Evolutionary conservation across 2,329 filamentous ascomycete species (phyloP).

Genomic region (Pyrenochaeta sp.): DNA sequence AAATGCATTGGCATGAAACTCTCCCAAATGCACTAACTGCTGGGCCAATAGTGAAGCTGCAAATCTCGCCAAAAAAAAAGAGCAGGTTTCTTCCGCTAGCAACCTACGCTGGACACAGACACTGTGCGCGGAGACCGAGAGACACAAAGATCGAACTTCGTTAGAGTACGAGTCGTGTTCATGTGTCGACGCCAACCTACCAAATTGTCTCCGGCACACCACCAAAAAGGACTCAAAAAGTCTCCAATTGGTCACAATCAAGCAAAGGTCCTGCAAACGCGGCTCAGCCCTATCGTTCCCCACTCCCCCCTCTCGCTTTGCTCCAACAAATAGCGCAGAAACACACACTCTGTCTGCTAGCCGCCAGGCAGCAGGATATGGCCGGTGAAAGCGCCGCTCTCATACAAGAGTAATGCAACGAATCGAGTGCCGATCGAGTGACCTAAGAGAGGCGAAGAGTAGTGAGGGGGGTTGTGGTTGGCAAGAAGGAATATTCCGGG

Average conservation of each 20-base stretch:
- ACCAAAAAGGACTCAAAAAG: constrained; percentile 6
- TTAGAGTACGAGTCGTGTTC: neutral
- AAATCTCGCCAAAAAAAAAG: neutral
- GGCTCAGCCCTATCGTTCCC: constrained; percentile 10
- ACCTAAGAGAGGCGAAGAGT: too few species aligned
- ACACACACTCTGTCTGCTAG: neutral
- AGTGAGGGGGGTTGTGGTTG: neutral
- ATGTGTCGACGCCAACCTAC: neutral
- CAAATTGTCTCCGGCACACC: neutral
- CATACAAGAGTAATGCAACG: neutral
- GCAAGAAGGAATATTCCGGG: neutral
- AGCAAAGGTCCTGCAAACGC: neutral
- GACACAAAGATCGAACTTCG: neutral
- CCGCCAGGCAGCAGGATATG: neutral
- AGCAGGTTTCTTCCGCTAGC: neutral
- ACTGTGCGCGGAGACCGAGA: neutral
- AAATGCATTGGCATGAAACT: neutral
- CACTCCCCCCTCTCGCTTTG: constrained; percentile 4
- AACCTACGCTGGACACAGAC: neutral
- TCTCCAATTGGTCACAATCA: constrained; percentile 16
- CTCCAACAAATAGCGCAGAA: constrained; percentile 5
- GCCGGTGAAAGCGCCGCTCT: neutral
- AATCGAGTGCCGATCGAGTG: too few species aligned
- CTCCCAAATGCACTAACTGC: neutral
- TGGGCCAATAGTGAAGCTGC: too few species aligned